Evolutionary conservation across 2,329 filamentous ascomycete species (phyloP).

Genomic region (Phialocephala sp.): DNA sequence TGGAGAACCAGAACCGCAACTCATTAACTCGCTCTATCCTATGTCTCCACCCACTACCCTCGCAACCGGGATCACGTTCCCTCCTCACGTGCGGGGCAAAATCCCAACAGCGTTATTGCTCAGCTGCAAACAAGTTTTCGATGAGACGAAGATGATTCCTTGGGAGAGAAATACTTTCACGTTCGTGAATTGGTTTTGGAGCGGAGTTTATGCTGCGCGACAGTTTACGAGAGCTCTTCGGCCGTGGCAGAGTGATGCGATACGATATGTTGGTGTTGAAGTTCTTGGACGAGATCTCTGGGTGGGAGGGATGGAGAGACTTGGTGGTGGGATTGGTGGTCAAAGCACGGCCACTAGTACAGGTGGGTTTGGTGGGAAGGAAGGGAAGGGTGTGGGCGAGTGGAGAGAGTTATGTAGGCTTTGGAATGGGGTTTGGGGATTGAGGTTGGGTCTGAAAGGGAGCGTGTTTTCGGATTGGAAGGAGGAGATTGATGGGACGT

Average conservation of each 20-base stretch:
- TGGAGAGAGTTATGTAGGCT: conserved; percentile 29
- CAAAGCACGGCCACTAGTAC: background rate
- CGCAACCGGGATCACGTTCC: background rate
- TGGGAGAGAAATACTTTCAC: conserved; percentile 53
- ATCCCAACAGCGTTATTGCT: conserved; percentile 50
- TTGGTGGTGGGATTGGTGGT: conserved; percentile 11
- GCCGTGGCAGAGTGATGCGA: conserved; percentile 50
- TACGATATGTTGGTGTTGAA: conserved; percentile 51
- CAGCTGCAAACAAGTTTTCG: conserved; percentile 49
- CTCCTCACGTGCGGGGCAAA: conserved; percentile 44
- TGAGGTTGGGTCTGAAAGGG: conserved; percentile 26
- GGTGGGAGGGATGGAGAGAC: conserved; percentile 12
- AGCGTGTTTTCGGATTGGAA: conserved; percentile 4
- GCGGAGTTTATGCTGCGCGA: conserved; percentile 50
- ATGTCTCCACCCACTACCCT: background rate
- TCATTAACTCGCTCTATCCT: background rate
- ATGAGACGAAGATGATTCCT: conserved; percentile 49
- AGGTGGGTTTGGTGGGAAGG: conserved; percentile 1
- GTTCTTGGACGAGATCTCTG: conserved; percentile 47
- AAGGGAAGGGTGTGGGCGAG: conserved; percentile 16
- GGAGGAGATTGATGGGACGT: background rate
- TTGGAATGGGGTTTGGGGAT: conserved; percentile 24
- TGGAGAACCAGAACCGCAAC: background rate
- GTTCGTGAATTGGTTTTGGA: conserved; percentile 54
- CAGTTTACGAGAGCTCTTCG: conserved; percentile 44